phyloP scores from a whole-genome alignment of 352 stramenopile species.

The Globisporangium solare region DNA sequence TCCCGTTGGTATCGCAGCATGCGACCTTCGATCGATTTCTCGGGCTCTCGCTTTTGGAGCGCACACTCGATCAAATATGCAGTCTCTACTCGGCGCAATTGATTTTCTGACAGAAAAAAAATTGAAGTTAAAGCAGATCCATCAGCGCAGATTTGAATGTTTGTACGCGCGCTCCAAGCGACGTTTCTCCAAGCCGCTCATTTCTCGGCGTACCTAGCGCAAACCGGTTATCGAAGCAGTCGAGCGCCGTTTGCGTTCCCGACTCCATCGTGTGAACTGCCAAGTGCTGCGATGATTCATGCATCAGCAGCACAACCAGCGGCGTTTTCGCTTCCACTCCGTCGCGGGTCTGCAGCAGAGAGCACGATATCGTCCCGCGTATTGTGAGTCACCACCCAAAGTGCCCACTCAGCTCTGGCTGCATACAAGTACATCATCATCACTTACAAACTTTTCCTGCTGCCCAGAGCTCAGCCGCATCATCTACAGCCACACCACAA shows the following conservation, averaged over 20 bases:
- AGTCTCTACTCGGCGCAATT: conserved; percentile 63
- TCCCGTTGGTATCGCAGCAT: conserved; percentile 68
- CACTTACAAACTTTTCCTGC: conserved; percentile 25
- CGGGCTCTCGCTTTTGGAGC: conserved; percentile 27
- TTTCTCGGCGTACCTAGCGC: conserved; percentile 25
- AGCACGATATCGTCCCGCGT: background rate
- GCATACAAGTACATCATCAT: too few species aligned
- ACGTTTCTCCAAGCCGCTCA: too few species aligned
- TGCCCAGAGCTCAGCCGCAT: conserved; percentile 22
- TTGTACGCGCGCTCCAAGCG: background rate
- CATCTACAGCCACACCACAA: conserved; percentile 21
- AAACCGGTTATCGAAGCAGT: conserved; percentile 64
- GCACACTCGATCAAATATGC: conserved; percentile 44
- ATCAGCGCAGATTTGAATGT: background rate
- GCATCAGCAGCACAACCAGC: conserved; percentile 31
- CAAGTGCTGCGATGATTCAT: conserved; percentile 29
- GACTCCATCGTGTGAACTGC: conserved; percentile 36
- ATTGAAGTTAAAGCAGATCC: background rate
- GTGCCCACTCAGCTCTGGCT: too few species aligned
- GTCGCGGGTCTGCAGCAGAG: conserved; percentile 18
- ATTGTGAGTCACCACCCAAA: too few species aligned
- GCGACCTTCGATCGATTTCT: conserved; percentile 46
- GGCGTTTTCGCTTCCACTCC: conserved; percentile 15
- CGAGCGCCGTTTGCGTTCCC: conserved; percentile 50
- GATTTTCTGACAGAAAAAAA: conserved; percentile 33